phyloP scores from a whole-genome alignment of 2,329 filamentous ascomycete genomes.

The Fusarium torreyae region DNA sequence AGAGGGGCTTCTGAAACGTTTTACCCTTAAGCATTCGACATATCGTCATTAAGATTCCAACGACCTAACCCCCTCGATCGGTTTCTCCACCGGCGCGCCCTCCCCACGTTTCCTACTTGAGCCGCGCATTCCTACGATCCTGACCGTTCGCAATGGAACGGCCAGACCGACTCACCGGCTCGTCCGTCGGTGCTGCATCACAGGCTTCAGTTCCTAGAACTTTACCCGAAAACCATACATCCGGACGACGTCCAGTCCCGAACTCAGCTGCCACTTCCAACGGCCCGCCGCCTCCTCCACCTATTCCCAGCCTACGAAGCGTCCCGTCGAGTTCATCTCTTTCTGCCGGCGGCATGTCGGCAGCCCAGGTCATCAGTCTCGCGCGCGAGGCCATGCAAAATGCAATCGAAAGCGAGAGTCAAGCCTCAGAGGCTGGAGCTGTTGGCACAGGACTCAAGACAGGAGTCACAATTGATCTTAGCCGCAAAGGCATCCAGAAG shows the following conservation, averaged over 20 bases:
- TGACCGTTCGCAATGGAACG: conserved; percentile 54
- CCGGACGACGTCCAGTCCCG: conserved; percentile 58
- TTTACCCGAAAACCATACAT: conserved; percentile 59
- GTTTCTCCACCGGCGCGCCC: conserved; percentile 42
- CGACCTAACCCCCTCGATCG: conserved; percentile 39
- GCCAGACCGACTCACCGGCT: conserved; percentile 52
- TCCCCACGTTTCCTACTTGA: conserved; percentile 39
- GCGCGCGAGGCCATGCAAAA: conserved; percentile 77
- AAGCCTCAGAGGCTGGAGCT: conserved; percentile 72
- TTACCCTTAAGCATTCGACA: conserved; percentile 43
- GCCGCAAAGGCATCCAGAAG: conserved; percentile 79
- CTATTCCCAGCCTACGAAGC: conserved; percentile 65
- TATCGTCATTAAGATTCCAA: conserved; percentile 40
- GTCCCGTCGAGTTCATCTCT: conserved; percentile 64
- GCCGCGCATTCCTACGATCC: conserved; percentile 35
- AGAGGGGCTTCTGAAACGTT: conserved; percentile 54
- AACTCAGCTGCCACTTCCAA: conserved; percentile 59
- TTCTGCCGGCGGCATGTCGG: conserved; percentile 68
- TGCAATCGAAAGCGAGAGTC: conserved; percentile 76
- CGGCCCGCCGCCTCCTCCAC: conserved; percentile 60
- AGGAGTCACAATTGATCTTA: conserved; percentile 84
- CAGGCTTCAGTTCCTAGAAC: conserved; percentile 53
- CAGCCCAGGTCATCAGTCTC: conserved; percentile 75
- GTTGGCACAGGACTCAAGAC: conserved; percentile 74
- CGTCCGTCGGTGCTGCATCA: conserved; percentile 41